Base-by-base conservation (phyloP, 805 yeast genomes). In the Suhomyces vadensis region DNA sequence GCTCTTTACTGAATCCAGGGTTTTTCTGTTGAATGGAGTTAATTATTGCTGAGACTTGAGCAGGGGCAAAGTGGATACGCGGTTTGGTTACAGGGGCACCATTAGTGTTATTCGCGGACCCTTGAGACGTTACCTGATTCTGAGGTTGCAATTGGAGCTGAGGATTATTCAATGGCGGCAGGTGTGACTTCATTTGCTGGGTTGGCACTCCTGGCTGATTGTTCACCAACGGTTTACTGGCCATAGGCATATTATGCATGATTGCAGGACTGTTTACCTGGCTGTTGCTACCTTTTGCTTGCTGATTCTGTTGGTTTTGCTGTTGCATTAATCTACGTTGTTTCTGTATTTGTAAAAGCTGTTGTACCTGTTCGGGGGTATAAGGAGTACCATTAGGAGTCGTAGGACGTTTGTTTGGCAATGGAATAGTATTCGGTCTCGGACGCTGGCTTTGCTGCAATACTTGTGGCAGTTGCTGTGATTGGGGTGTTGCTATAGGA, bases 21-120 rank as follows among this genome's bases (percentile, higher is more conserved):
- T 83, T 78, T 53, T 81, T 81, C n/a, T 75, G 64, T 56, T 82
- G 86, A 42, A 83, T 82, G 36, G 82, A 80, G 51, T 73, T 78
- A 45, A 83, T 78, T 33, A 83, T 75, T 1, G 85, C 83, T 7
- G 85, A 75, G 3, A 83, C 85, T 52, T 83, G 87, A 1, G 82
- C 78, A 10, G 82, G 79, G 0, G 81, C 76, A 59, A 81, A 77
- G 35, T 68, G 72, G 16, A 71, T 61, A 23, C 73, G 54, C 9
- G 70, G 63, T 41, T 68, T 65, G 9, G 31, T 17, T 3, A 31
- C n/a, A n/a, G 35, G 35, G 6, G 20, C 17, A 10, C 37, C 41
- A 13, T n/a, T 35, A 23, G 35, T 46, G 6, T 25, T 26, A 13
- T 42, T 36, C 29, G 39, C 35, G 11, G 25, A n/a, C 6, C 36